Conservation (phyloP, 257 asterid species). For the Nicotiana noctiflora region DNA sequence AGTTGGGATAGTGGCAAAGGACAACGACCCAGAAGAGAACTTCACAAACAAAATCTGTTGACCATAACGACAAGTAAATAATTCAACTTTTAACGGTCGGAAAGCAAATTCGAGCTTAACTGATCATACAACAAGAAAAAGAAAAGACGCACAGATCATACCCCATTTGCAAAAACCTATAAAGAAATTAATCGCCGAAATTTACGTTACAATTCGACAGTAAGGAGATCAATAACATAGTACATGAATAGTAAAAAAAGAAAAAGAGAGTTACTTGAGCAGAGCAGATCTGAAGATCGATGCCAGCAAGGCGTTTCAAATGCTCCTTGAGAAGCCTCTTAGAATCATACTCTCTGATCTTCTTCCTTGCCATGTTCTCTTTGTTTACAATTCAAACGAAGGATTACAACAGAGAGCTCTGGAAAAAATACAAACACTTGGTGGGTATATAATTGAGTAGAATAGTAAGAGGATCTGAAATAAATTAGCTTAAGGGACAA, state of each 20-base stretch:
- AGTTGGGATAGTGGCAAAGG: too few species aligned
- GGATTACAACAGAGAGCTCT: background rate
- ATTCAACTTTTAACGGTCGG: background rate
- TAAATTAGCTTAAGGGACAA: background rate
- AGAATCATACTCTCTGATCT: constrained; percentile 79
- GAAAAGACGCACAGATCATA: background rate
- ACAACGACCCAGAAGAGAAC: background rate
- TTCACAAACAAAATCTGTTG: background rate
- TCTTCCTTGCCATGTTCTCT: constrained; percentile 64
- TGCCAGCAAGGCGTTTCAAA: constrained; percentile 56
- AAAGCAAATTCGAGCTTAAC: constrained; percentile 5
- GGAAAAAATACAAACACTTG: constrained; percentile 1
- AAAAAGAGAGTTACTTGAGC: constrained; percentile 44
- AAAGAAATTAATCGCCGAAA: background rate
- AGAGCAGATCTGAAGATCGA: constrained; percentile 65
- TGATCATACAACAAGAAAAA: background rate
- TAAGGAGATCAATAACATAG: background rate
- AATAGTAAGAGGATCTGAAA: background rate
- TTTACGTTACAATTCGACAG: background rate
- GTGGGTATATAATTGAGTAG: background rate
- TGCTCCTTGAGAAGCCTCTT: constrained; percentile 73
- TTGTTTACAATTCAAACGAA: background rate
- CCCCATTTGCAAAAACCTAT: background rate
- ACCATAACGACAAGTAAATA: background rate
- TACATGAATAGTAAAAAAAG: background rate